phyloP scores from a whole-genome alignment of 306 rosid species.

The Acacia crassicarpa region DNA sequence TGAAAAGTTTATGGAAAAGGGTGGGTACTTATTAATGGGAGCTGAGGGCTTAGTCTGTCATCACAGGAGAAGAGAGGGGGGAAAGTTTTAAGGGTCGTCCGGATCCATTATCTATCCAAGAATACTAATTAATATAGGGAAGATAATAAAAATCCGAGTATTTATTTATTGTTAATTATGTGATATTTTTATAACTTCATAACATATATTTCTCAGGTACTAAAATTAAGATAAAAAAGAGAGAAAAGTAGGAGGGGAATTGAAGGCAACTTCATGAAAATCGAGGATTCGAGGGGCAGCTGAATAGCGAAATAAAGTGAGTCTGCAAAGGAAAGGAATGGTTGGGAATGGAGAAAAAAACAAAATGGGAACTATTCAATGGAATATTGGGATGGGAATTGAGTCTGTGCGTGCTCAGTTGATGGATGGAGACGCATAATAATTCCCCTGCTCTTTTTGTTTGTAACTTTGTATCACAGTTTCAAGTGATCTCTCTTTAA shows the following conservation, averaged over 20 bases:
- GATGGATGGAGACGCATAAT: constrained; percentile 57
- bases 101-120: constrained; percentile 4
- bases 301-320: constrained; percentile 36
- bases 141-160: neutral
- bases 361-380: constrained; percentile 53
- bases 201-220: no score
- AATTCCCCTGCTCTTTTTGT: constrained; percentile 38
- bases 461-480: constrained; percentile 25
- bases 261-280: neutral
- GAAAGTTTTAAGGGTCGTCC: no score
- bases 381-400: constrained; percentile 59
- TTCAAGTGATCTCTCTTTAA: constrained; percentile 11
- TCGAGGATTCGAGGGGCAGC: constrained; percentile 27
- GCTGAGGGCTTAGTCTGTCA: neutral
- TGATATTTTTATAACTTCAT: no score
- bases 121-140: neutral
- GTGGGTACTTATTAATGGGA: constrained; percentile 49
- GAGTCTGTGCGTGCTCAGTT: constrained; percentile 32
- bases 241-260: neutral
- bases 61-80: constrained; percentile 36
- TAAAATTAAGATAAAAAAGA: no score
- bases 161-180: no score
- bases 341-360: constrained; percentile 61
- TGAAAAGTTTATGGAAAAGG: constrained; percentile 50
- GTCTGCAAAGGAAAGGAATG: constrained; percentile 56